Evolutionary conservation across 73 alveolate species (phyloP).

Genomic region (Tetrahymena malaccensis): DNA sequence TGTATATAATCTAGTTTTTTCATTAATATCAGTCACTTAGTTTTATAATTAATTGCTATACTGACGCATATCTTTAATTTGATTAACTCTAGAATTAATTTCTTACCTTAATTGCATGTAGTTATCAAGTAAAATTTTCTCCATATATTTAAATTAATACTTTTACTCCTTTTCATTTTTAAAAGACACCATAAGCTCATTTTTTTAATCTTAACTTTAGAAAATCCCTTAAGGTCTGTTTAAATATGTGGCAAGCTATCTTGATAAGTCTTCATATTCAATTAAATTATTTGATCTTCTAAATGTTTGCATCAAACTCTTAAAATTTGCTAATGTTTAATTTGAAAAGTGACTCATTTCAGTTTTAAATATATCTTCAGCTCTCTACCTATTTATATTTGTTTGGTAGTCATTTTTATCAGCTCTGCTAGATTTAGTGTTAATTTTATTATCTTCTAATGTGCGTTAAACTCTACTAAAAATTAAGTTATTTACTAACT

Average conservation of each 20-base stretch:
- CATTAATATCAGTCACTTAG: not conserved
- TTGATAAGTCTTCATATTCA: not conserved
- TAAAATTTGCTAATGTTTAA: not conserved
- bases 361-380: not conserved
- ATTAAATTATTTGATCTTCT: not conserved
- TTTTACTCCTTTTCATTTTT: not conserved
- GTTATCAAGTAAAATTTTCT: not conserved
- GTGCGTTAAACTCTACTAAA: not conserved
- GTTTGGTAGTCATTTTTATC: not conserved
- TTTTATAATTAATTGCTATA: not conserved
- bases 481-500: not conserved
- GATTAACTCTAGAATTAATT: not conserved
- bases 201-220: not conserved
- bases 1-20: not conserved
- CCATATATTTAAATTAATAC: not conserved
- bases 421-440: not conserved
- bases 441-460: not conserved
- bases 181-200: not conserved
- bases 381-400: not conserved
- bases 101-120: not conserved
- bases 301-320: not conserved
- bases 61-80: not conserved
- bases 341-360: not conserved
- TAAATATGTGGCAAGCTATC: not conserved
- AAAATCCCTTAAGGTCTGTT: not conserved